Evolutionary conservation across 176 grass and related monocot genomes (phyloP), one percentile per base, ranked within the genome.

Genomic region (Panicum miliaceum): DNA sequence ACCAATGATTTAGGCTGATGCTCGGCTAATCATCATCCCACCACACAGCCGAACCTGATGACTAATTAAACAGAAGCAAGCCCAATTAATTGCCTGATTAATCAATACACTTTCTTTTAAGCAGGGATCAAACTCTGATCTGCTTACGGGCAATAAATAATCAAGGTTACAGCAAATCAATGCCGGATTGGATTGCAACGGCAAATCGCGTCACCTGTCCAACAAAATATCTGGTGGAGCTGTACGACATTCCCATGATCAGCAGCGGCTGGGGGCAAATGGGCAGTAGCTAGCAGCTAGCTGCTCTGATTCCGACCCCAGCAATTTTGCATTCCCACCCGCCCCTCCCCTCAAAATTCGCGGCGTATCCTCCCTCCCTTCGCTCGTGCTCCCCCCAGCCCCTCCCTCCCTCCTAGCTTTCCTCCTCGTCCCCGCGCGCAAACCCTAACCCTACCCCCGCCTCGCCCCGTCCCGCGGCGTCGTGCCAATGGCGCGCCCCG

Each of bases 371-470:
- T 62, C 51, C 9, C 35, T 4, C 2, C 14, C 7, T 58, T 7
- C 78, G 34, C 78, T 81, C 61, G 43, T 53, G 45, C 64, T 56
- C 60, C 36, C 15, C 22, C 29, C 29, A 2, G 29, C 18, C 16
- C 14, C 4, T 12, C 47, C 12, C 4, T 12, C 15, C 48, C 41
- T 8, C 41, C 57, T 32, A 32, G 53, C 53, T n/a, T 22, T 65
- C 68, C 60, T 75, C 70, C 68, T 13, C 29, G 29, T 32, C 43
- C 66, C 45, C 64, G 54, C 46, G 57, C 50, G 13, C 73, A 70
- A 80, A 84, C 61, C 89, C 89, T 90, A 90, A 45, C 86, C 86
- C 72, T 83, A 88, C n/a, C 54, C 34, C 7, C 2, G 26, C 56
- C 68, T 3, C 59, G 66, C 38, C 51, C 22, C 12, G 78, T 26